Percentiles rank a stretch among this genome's conserved stretches.
Conservation (phyloP, 1,139 yeast genomes). For the Pichia sp. region DNA sequence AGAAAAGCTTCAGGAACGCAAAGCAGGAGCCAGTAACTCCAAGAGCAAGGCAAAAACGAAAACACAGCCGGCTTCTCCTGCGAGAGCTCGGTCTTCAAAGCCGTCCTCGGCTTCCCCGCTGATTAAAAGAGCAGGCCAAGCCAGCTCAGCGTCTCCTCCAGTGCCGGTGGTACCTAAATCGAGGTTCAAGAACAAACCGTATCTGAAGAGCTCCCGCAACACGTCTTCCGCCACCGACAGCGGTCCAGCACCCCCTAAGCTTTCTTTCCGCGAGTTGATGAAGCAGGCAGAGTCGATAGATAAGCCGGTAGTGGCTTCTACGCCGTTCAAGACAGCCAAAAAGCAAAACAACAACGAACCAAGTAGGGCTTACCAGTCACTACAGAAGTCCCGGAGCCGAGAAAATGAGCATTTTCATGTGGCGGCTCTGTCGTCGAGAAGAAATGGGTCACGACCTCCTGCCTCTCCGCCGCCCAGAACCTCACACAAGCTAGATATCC, state of each 20-base stretch:
- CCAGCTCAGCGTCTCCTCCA: conserved; percentile 7
- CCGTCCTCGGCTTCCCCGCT: neutral
- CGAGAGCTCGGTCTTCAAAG: neutral
- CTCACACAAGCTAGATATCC: neutral
- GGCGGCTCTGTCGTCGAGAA: conserved; percentile 1
- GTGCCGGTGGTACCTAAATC: conserved; percentile 18
- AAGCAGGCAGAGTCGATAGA: conserved; percentile 60
- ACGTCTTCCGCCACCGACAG: neutral
- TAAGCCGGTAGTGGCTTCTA: conserved; percentile 18
- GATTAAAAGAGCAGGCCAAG: neutral
- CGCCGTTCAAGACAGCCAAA: conserved; percentile 27
- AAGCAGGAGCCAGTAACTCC: conserved; percentile 5
- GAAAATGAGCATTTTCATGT: neutral
- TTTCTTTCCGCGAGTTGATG: conserved; percentile 65
- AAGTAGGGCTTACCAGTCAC: conserved; percentile 17
- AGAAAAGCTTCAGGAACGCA: conserved; percentile 32
- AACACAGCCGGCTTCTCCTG: neutral
- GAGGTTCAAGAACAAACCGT: conserved; percentile 14
- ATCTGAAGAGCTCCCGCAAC: neutral
- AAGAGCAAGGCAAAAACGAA: conserved; percentile 2
- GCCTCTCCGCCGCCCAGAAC: neutral
- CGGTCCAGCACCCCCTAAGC: conserved; percentile 39
- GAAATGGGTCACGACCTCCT: neutral
- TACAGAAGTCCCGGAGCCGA: conserved; percentile 15
- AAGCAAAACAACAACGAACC: conserved; percentile 11